These are phyloP conservation scores for Neocatenulostroma microsporum DNA, from an alignment of 2,329 filamentous ascomycete species.

Conservation along the genomic window DNA sequence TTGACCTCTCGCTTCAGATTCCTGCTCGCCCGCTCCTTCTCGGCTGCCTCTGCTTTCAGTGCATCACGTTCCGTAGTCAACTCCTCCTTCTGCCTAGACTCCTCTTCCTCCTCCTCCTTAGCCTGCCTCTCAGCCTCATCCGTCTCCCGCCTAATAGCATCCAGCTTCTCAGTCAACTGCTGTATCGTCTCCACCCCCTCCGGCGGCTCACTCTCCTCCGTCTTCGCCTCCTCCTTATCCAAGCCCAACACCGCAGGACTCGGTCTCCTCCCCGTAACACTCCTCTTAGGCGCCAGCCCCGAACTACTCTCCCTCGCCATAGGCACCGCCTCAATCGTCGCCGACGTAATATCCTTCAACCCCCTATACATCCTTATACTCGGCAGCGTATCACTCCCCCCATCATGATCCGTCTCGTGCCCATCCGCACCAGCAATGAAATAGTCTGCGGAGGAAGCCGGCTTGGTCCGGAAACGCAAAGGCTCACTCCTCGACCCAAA, in stretches of 20 bases:
- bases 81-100: conserved; percentile 36
- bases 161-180: conserved; percentile 72
- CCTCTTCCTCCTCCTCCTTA: conserved; percentile 51
- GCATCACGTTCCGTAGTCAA: conserved; percentile 71
- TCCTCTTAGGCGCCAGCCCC: conserved; percentile 51
- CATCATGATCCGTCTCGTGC: conserved; percentile 31
- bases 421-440: conserved; percentile 26
- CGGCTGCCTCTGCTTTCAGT: conserved; percentile 68
- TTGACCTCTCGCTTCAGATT: conserved; percentile 76
- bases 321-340: conserved; percentile 54
- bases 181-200: conserved; percentile 62
- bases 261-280: conserved; percentile 64
- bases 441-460: conserved; percentile 36
- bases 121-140: conserved; percentile 68
- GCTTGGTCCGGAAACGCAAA: conserved; percentile 68
- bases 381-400: conserved; percentile 36
- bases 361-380: conserved; percentile 44
- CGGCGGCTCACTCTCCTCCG: conserved; percentile 37
- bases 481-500: conserved; percentile 85
- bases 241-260: conserved; percentile 47
- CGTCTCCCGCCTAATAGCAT: conserved; percentile 71
- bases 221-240: conserved; percentile 30
- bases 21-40: conserved; percentile 84
- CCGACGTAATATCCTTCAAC: conserved; percentile 47
- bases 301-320: conserved; percentile 58